A percentile compares a stretch with the other conserved stretches of the same genome.
Conservation (phyloP, 441 rosid species). For the Bruguiera hainesii region DNA sequence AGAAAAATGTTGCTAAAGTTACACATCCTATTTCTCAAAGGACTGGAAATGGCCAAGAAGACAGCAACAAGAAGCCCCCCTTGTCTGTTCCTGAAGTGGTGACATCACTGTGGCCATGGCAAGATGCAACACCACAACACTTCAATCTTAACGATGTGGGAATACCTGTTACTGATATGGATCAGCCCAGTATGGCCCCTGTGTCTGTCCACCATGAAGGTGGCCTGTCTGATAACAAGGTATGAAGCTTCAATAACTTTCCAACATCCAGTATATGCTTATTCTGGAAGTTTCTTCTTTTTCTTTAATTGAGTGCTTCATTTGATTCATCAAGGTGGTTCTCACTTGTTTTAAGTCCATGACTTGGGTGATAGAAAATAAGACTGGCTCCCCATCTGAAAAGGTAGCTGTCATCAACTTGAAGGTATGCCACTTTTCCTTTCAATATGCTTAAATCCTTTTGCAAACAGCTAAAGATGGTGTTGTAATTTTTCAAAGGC, state of each 20-base stretch:
- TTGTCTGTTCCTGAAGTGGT: conserved; percentile 35
- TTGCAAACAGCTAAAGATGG: no score
- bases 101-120: conserved; percentile 60
- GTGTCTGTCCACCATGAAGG: conserved; percentile 46
- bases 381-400: conserved; percentile 34
- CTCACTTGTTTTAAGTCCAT: conserved; percentile 65
- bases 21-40: conserved; percentile 35
- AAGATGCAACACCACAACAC: conserved; percentile 36
- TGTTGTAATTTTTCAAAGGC: not conserved
- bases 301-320: conserved; percentile 11
- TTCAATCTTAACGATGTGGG: conserved; percentile 53
- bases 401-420: conserved; percentile 62
- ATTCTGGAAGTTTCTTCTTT: not conserved
- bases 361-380: conserved; percentile 66
- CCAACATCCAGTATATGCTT: not conserved
- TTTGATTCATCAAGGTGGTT: conserved; percentile 41
- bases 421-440: conserved; percentile 38
- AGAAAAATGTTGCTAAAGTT: conserved; percentile 45
- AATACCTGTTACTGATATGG: conserved; percentile 45
- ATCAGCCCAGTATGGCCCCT: conserved; percentile 52
- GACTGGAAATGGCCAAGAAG: conserved; percentile 39
- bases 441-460: conserved; percentile 1
- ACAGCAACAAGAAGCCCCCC: conserved; percentile 33
- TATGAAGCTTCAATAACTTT: conserved; percentile 21
- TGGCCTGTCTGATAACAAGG: conserved; percentile 36